These are phyloP conservation scores for Juglanconis juglandina DNA, from an alignment of 2,329 filamentous ascomycete genomes.

Conservation along the genomic window DNA sequence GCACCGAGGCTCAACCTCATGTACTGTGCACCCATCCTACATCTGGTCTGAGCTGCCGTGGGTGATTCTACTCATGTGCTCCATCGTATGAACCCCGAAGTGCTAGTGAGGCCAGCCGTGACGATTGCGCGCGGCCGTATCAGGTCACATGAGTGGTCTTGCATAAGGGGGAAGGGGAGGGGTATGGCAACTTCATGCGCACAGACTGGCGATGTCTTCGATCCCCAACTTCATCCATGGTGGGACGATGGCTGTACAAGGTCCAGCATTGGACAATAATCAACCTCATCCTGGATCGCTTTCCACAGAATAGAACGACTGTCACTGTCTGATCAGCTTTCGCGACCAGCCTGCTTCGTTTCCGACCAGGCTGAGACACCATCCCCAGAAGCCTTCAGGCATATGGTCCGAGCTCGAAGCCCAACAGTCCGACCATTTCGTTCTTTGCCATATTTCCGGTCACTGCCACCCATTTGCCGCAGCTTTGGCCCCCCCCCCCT, in stretches of 20 bases:
- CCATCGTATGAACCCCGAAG: not conserved
- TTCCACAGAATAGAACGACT: not conserved
- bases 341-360: not conserved
- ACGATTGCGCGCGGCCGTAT: not conserved
- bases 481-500: too few species aligned
- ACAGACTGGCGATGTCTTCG: not conserved
- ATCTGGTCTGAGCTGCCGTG: not conserved
- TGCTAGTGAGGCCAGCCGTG: not conserved
- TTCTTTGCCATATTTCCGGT: too few species aligned
- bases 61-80: not conserved
- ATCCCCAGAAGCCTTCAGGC: too few species aligned
- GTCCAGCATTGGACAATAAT: not conserved
- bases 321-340: not conserved
- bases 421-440: too few species aligned
- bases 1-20: too few species aligned
- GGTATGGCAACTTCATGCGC: not conserved
- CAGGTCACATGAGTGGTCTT: constrained; percentile 1
- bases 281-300: not conserved
- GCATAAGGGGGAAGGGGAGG: not conserved
- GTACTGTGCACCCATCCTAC: not conserved
- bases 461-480: too few species aligned
- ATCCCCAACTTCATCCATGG: not conserved
- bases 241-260: not conserved
- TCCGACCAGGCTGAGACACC: not conserved
- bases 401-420: too few species aligned